A percentile compares a stretch with the other conserved stretches of the same genome.
These are phyloP conservation scores for Backusella liffmaniae DNA, from an alignment of 192 early-diverging fungal genomes.

Conservation along the genomic window DNA sequence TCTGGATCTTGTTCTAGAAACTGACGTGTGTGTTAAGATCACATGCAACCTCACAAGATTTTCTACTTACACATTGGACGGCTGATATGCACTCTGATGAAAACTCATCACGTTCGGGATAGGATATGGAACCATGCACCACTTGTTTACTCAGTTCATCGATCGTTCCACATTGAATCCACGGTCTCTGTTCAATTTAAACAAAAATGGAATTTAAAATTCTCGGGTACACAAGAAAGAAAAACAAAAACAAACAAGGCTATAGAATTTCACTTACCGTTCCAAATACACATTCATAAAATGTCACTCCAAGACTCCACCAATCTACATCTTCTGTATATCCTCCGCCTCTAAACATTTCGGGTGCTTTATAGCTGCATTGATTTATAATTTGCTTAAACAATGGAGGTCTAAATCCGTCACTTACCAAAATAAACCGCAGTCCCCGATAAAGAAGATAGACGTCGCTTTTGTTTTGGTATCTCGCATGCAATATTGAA, in stretches of 20 bases:
- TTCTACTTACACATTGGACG: slow-evolving; percentile 58
- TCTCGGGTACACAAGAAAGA: neutral
- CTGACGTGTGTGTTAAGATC: slow-evolving; percentile 21
- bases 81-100: slow-evolving; percentile 64
- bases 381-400: no score
- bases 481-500: slow-evolving; percentile 93
- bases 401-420: neutral
- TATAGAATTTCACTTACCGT: slow-evolving; percentile 36
- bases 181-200: slow-evolving; percentile 36
- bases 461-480: slow-evolving; percentile 45
- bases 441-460: slow-evolving; percentile 87
- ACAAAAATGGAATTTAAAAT: slow-evolving; percentile 11
- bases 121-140: slow-evolving; percentile 62
- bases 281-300: slow-evolving; percentile 87
- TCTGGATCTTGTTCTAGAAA: slow-evolving; percentile 53
- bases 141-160: slow-evolving; percentile 63
- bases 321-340: slow-evolving; percentile 89
- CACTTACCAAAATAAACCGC: slow-evolving; percentile 82
- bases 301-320: slow-evolving; percentile 91
- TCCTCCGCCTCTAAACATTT: slow-evolving; percentile 63
- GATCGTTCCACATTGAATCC: slow-evolving; percentile 59
- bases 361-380: slow-evolving; percentile 51
- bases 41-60: neutral
- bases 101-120: slow-evolving; percentile 47
- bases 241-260: neutral